These are phyloP conservation scores for Ceratocystis colombiana DNA, from an alignment of 2,329 filamentous ascomycete species.

Conservation along the genomic window DNA sequence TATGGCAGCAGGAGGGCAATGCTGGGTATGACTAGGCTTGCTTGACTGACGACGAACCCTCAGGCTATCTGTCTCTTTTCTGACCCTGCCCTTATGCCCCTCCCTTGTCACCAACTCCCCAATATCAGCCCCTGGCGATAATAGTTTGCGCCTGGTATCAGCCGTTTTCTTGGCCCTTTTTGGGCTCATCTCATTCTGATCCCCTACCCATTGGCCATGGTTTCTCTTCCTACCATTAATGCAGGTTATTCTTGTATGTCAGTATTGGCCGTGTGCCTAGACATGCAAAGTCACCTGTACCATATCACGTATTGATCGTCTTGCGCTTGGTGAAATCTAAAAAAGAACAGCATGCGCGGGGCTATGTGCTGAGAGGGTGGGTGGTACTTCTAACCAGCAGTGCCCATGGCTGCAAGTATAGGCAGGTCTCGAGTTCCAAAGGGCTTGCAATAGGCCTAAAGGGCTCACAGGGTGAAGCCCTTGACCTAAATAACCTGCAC, in stretches of 20 bases:
- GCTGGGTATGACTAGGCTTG: neutral
- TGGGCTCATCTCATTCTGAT: neutral
- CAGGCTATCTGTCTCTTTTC: neutral
- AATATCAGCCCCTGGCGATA: constrained; percentile 12
- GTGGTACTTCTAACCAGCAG: neutral
- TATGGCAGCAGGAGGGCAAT: neutral
- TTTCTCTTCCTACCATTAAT: neutral
- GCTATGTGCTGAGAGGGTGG: no score
- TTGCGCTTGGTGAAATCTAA: neutral
- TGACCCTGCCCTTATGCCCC: neutral
- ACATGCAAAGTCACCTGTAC: neutral
- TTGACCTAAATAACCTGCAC: neutral
- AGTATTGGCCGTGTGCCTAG: neutral
- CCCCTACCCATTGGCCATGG: neutral
- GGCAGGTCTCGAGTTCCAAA: neutral
- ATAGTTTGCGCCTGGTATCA: constrained; percentile 6
- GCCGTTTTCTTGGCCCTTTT: neutral
- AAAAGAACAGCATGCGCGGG: neutral
- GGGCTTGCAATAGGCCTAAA: neutral
- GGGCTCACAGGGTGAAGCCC: neutral
- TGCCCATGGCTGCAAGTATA: neutral
- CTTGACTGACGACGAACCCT: neutral
- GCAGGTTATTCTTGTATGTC: constrained; percentile 12
- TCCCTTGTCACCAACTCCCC: neutral
- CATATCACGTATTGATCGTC: constrained; percentile 1